Base-by-base conservation (phyloP, 345 rosid genomes). In the Turnera subulata region DNA sequence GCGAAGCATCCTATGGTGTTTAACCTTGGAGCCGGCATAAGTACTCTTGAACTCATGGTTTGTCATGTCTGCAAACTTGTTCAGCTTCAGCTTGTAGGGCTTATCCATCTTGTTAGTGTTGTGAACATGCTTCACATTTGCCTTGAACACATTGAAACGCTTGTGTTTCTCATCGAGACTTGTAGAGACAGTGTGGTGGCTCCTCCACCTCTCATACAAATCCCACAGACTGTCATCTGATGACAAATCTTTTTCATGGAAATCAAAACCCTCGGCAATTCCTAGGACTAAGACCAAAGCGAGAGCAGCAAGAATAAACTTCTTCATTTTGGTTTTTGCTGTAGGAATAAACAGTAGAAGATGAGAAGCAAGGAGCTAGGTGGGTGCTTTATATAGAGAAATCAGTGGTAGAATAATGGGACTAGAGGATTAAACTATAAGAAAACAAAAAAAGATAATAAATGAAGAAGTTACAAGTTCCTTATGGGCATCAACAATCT, bases 1-100 rank as follows among this genome's bases (percentile, higher is more conserved):
- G 4, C 56, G 83, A 68, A 89, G 67, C 84, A 79, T 83, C 58
- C 67, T 64, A 65, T 82, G 86, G 63, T 89, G 98, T 29, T 75
- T 76, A 38, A 92, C 56, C 78, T 89, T 86, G 6, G 96, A 86
- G 16, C 91, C 80, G 0, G 98, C 84, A 18, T 77, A 89, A 18
- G 56, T 19, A 46, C 45, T 76, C 52, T 72, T 68, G 63, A 92
- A 89, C 56, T 89, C 96, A 24, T 81, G 83, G 52, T 71, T 89
- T 2, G 98, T 92, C 89, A 86, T 69, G 65, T 92, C 96, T 2
- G 89, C 89, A 55, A 89, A 92, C 82, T 69, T 86, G 72, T 92
- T 92, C 61, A 92, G 75, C 78, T 77, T 92, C 73, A 89, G 64
- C 69, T 86, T 92, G 58, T 89, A 92, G 46, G 96, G 80, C 69